Conservation (phyloP, 2,329 filamentous ascomycete genomes). For the Plenodomus biglobosus region DNA sequence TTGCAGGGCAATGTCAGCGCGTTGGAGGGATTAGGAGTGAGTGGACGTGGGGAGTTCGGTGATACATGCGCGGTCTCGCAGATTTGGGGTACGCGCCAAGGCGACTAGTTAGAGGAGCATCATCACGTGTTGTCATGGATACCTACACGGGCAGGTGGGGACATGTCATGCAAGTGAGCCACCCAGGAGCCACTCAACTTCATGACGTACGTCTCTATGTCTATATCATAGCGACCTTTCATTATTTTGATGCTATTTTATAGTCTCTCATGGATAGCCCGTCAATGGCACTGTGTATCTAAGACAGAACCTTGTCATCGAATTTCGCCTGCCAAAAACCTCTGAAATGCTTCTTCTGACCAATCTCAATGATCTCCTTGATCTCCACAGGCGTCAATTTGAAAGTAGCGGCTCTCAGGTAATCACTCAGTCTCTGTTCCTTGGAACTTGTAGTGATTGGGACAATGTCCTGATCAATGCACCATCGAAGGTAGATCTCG, state of each 20-base stretch:
- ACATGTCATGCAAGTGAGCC: too few species aligned
- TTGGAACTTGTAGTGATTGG: slow-evolving; percentile 63
- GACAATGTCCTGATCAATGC: slow-evolving; percentile 61
- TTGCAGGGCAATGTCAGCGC: neutral
- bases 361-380: slow-evolving; percentile 51
- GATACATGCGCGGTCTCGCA: neutral
- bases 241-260: neutral
- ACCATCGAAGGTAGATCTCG: slow-evolving; percentile 62
- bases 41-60: neutral
- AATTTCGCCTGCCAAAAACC: slow-evolving; percentile 61
- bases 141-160: neutral
- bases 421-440: slow-evolving; percentile 61
- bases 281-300: slow-evolving; percentile 4
- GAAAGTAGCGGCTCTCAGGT: slow-evolving; percentile 59
- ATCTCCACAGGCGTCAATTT: slow-evolving; percentile 62
- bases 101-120: neutral
- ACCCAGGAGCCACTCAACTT: neutral
- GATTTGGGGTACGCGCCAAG: neutral
- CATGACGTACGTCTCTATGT: neutral
- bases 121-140: neutral
- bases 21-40: neutral
- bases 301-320: slow-evolving; percentile 55
- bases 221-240: neutral
- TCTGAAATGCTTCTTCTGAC: slow-evolving; percentile 63
- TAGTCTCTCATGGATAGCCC: neutral